Evolutionary conservation across 306 rosid species (phyloP), one percentile per base, ranked within the genome.

Genomic region (Parietaria judaica): DNA sequence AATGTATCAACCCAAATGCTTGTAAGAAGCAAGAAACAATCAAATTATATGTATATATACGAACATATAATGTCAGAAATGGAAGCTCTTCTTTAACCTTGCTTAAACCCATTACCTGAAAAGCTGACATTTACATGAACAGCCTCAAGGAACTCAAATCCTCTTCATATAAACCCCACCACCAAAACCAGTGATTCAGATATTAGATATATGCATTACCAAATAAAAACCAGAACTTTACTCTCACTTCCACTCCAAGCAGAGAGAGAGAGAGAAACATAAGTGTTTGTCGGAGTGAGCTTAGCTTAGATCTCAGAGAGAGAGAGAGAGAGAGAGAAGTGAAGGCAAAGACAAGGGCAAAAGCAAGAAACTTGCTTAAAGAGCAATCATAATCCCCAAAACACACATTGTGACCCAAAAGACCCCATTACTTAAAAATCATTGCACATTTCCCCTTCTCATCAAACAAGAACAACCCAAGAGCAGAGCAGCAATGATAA

Each of bases 251-350:
- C 83, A 83, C 79, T 74, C 69, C 73, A 83, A 65, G 81, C 66
- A 74, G 80, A 58, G 59, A 63, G 61, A 47, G 31, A 44, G 36
- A 38, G 60, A 38, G 14, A 64, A 16, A 23, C 12, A 59, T 31
- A 60, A 51, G 67, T 15, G 69, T 49, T 56, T 23, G 61, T 12
- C 46, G 65, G 69, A 61, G 66, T 56, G 73, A 36, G 57, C 76
- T 80, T 79, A 81, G 16, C 15, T 14, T 10, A 80, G 96, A 92
- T 86, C 97, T 86, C 74, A 11, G 31, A 23, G 31, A 23, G 31
- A 11, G n/a, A 79, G 80, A 11, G 31, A 23, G 31, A 23, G 31
- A 11, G n/a, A 79, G 80, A 80, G 81, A 66, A 75, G 87, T 70
- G 71, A 78, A 59, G 56, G 69, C 70, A 63, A 75, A 76, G 89